These are phyloP conservation scores for Entomortierella beljakovae DNA, from an alignment of 192 early-diverging fungal genomes.

Conservation along the genomic window DNA sequence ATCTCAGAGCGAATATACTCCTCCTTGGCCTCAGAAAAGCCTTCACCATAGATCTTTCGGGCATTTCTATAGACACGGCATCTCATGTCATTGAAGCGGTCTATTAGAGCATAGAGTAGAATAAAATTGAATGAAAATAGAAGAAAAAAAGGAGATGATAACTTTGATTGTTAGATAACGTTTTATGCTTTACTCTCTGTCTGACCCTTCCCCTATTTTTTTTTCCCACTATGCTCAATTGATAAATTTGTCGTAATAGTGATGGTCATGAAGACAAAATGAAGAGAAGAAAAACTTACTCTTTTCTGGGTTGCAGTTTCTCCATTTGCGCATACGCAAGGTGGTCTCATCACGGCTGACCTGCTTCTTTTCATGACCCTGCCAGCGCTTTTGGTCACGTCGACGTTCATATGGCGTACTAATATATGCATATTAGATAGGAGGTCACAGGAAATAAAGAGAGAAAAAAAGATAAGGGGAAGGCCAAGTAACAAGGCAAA, in stretches of 20 bases:
- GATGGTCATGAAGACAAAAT: background rate
- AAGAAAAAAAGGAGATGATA: background rate
- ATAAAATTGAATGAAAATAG: background rate
- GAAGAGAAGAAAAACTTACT: slow-evolving; percentile 24
- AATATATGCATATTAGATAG: too few species aligned
- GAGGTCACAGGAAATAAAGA: background rate
- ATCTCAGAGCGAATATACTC: slow-evolving; percentile 77
- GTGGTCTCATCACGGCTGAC: slow-evolving; percentile 66
- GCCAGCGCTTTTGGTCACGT: slow-evolving; percentile 65
- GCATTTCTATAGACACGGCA: slow-evolving; percentile 78
- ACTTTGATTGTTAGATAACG: background rate
- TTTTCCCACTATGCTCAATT: background rate
- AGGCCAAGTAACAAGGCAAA: background rate
- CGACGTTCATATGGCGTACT: slow-evolving; percentile 62
- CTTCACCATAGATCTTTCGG: slow-evolving; percentile 69
- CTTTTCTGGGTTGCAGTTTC: slow-evolving; percentile 63
- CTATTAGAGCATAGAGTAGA: slow-evolving; percentile 5
- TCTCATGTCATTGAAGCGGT: slow-evolving; percentile 75
- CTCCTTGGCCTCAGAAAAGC: slow-evolving; percentile 68
- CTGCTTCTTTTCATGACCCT: slow-evolving; percentile 64
- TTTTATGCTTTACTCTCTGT: background rate
- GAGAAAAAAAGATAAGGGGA: background rate
- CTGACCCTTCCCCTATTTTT: background rate
- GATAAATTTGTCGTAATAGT: background rate
- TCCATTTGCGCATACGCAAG: slow-evolving; percentile 63